Conservation (phyloP, 1,284 basidiomycete genomes). For the Naganishia albida region DNA sequence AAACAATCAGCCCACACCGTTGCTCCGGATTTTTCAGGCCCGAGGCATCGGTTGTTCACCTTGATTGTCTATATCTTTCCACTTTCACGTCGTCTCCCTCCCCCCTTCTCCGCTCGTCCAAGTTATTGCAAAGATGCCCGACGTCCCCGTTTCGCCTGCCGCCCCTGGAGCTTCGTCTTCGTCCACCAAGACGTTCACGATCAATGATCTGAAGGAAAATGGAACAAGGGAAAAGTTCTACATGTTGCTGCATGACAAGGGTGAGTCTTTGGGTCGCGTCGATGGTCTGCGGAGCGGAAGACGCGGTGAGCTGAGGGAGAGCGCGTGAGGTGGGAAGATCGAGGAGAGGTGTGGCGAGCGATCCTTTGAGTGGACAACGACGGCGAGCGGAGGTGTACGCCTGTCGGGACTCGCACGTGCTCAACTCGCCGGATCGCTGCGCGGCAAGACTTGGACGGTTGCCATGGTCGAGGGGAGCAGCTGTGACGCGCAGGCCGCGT, state of each 20-base stretch:
- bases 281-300: background rate
- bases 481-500: no score
- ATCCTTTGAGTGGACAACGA: no score
- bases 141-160: constrained; percentile 25
- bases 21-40: constrained; percentile 20
- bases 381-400: no score
- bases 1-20: constrained; percentile 7
- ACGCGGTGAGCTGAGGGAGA: background rate
- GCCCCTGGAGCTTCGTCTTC: constrained; percentile 18
- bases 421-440: no score
- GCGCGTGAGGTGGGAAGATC: background rate
- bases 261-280: constrained; percentile 56
- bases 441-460: no score
- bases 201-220: constrained; percentile 74
- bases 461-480: no score
- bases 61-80: background rate
- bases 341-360: no score
- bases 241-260: constrained; percentile 79
- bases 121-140: constrained; percentile 8
- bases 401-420: no score
- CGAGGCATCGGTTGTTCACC: background rate
- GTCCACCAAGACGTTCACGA: constrained; percentile 59
- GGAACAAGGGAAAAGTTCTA: constrained; percentile 72
- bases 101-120: background rate
- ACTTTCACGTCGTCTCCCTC: background rate